Evolutionary conservation across 2,329 filamentous ascomycete species (phyloP), one percentile per base, ranked within the genome.

Genomic region (Xylariaceae sp.): DNA sequence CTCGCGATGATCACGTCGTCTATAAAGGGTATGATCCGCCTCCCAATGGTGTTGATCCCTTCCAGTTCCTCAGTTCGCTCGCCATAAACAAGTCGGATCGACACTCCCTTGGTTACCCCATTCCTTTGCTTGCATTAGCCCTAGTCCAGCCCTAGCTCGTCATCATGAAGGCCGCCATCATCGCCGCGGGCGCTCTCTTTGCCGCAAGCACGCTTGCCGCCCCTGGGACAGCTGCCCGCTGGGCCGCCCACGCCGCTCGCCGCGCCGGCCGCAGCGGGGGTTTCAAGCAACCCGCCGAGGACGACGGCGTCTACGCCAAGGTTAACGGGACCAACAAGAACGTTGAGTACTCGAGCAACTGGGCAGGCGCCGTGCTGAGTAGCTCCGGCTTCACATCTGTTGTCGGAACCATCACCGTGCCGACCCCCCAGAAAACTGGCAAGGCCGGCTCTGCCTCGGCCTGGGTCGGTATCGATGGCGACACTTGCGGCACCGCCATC

Each of bases 381-480:
- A 77, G 78, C 33, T 47, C 53, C 1, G 78, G 77, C 50, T 85
- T 80, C 71, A 84, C 75, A 28, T 69, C 73, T n/a, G 83, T 84
- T 21, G 77, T 77, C 3, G 83, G 77, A 16, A 78, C 78, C 12
- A 82, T 87, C 70, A 80, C 74, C 1, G 78, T 85, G 4, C 84
- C 83, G 2, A 75, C 74, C 1, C 78, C 82, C 8, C 73, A 73
- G n/a, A 65, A 73, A 17, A 54, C 19, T 6, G 53, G 61, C 45
- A 55, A 36, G 29, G 31, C 44, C 6, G 61, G 53, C 31, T 62
- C 63, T 3, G 63, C 53, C 31, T 65, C 63, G 3, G 63, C 63
- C 9, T 86, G 82, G 84, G 82, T 87, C 7, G 84, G 84, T 21
- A 86, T 87, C 53, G 84, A 87, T 57, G 84, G 84, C 11, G 81